Conservation (phyloP, 2,329 filamentous ascomycete species). For the Exutisphaerella laricina region DNA sequence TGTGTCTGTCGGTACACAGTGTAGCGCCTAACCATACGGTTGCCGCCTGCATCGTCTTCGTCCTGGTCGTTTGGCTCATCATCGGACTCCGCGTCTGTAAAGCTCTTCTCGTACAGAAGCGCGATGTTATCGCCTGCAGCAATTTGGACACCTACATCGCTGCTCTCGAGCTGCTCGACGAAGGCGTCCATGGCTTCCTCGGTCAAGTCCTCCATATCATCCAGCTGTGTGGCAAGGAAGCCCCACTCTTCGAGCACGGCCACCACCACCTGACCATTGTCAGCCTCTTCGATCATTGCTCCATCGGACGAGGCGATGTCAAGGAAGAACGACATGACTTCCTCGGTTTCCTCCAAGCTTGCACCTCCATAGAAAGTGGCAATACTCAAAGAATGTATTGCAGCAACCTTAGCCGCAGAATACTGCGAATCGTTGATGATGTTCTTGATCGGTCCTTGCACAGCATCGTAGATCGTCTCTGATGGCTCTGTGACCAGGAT, state of each 20-base stretch:
- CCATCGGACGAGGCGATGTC: slow-evolving; percentile 79
- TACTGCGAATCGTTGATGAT: slow-evolving; percentile 63
- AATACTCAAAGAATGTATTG: slow-evolving; percentile 69
- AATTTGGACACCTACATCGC: slow-evolving; percentile 66
- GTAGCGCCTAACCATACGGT: slow-evolving; percentile 56
- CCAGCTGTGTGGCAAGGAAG: slow-evolving; percentile 69
- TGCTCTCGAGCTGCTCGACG: slow-evolving; percentile 76
- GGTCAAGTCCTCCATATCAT: slow-evolving; percentile 66
- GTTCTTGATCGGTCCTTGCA: slow-evolving; percentile 54
- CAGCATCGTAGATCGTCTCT: slow-evolving; percentile 60
- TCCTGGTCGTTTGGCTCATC: slow-evolving; percentile 41
- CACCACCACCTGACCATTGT: slow-evolving; percentile 64
- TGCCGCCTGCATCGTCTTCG: slow-evolving; percentile 41
- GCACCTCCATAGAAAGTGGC: slow-evolving; percentile 71
- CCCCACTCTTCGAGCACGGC: slow-evolving; percentile 75
- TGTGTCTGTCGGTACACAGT: slow-evolving; percentile 60
- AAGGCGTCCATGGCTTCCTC: slow-evolving; percentile 73
- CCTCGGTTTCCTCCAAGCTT: slow-evolving; percentile 58
- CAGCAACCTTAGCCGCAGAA: slow-evolving; percentile 58
- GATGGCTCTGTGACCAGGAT: slow-evolving; percentile 63
- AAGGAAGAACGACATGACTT: slow-evolving; percentile 68
- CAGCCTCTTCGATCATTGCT: slow-evolving; percentile 62
- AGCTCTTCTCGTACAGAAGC: slow-evolving; percentile 70
- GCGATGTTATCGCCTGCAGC: slow-evolving; percentile 76
- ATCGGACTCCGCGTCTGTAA: slow-evolving; percentile 53